Evolutionary conservation across 108 stramenopile species (phyloP).

Genomic region (Fragilaria radians): DNA sequence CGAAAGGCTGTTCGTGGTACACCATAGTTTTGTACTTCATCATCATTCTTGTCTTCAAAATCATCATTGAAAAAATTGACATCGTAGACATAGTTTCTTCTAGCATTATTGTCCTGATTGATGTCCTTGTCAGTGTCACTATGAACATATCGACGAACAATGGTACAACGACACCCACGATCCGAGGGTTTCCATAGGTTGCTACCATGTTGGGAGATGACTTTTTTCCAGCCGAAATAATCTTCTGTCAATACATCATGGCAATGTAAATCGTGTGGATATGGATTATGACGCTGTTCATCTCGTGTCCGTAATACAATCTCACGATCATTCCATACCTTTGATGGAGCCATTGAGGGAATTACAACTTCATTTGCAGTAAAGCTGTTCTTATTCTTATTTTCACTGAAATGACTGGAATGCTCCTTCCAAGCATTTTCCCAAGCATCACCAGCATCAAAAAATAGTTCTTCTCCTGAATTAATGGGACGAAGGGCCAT

Average conservation of each 20-base stretch:
- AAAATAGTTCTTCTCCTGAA: constrained; percentile 64
- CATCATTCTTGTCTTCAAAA: neutral
- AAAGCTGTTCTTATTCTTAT: no score
- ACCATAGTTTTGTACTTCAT: neutral
- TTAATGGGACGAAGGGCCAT: constrained; percentile 69
- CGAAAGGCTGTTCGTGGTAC: constrained; percentile 8
- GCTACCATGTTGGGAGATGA: neutral
- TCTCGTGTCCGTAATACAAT: neutral
- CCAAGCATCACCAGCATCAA: constrained; percentile 72
- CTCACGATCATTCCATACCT: constrained; percentile 7
- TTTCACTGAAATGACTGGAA: no score
- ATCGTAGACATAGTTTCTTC: constrained; percentile 5
- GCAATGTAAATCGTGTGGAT: constrained; percentile 37
- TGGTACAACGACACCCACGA: neutral
- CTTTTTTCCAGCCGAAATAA: neutral
- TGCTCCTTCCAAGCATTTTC: constrained; percentile 62
- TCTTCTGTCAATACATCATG: neutral
- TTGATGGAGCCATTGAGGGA: neutral
- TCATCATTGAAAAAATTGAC: neutral
- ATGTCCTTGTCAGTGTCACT: neutral
- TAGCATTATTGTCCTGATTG: no score
- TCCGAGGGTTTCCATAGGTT: neutral
- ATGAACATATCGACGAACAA: neutral
- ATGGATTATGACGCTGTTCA: constrained; percentile 20
- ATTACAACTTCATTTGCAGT: constrained; percentile 1